Base-by-base conservation (phyloP, 2,329 filamentous ascomycete genomes). In the Bipolaris bicolor region DNA sequence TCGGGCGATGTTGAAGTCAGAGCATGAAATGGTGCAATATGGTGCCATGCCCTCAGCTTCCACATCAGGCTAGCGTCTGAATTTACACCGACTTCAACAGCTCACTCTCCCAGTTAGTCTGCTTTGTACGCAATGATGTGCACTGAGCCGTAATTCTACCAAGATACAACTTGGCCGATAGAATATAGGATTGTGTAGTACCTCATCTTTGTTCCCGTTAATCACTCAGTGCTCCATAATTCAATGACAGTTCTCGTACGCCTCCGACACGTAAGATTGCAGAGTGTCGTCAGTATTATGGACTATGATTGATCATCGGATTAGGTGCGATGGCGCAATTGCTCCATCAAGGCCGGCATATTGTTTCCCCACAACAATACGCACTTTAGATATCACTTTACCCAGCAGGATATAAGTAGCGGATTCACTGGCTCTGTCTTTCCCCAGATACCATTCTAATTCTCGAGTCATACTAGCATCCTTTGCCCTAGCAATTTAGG, bases 291-390 rank as follows among this genome's bases (percentile, higher is more conserved):
- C 52, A 46, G 40, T 47, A 6, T 22, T 24, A 56, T 55, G 52
- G 33, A 53, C 5, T 31, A 37, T 22, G 58, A 51, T 54, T 46
- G 54, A 26, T 51, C 49, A 51, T 50, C 48, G 52, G 50, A 74
- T 74, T 69, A 71, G 72, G 71, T 74, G 72, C 72, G 71, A 75
- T 75, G 68, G 70, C 70, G 72, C 72, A 67, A 74, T 69, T 53
- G 44, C 22, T 48, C 49, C 44, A 34, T 37, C 61, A 44, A 45
- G 33, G 51, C 61, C 55, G 58, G 41, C 49, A 43, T 18, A 15
- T 20, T n/a, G n/a, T 63, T 51, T 57, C 54, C 52, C 44, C 55
- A 46, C 49, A 51, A 50, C 57, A 53, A 56, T 53, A 60, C 56
- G 54, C 52, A 58, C 36, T 33, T 36, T 16, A 36, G 41, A 37